Evolutionary conservation across 345 rosid species (phyloP).

Genomic region (Eucalyptus microcorys): DNA sequence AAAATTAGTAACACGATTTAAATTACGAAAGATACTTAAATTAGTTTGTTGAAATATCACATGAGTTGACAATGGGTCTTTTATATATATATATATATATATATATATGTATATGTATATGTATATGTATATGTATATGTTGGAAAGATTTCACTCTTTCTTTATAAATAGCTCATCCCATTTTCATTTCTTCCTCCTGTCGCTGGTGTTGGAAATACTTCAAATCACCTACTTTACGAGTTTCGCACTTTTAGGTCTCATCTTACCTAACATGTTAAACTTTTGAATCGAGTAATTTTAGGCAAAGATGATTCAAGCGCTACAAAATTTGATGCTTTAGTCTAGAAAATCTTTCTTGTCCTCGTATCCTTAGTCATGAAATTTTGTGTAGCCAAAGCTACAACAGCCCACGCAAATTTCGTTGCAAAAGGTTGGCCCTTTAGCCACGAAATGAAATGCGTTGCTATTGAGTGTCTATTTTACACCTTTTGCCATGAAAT

Average conservation of each 20-base stretch:
- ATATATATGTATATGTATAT: rapidly evolving
- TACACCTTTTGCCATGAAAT: neutral
- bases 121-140: rapidly evolving
- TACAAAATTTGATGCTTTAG: neutral
- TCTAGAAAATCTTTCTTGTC: neutral
- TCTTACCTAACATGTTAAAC: neutral
- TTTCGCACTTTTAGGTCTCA: neutral
- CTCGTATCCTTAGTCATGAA: neutral
- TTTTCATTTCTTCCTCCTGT: neutral
- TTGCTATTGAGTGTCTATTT: rapidly evolving
- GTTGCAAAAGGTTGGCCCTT: neutral
- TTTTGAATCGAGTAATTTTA: neutral
- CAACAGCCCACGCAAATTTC: neutral
- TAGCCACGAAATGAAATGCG: neutral
- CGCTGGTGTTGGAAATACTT: neutral
- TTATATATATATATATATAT: no score
- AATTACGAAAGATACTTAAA: neutral
- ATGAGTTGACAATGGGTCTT: neutral
- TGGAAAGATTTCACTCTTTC: neutral
- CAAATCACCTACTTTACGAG: neutral
- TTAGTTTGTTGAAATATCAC: neutral
- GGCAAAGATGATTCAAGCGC: neutral
- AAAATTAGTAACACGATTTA: neutral
- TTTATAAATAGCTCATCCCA: neutral
- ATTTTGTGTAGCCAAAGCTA: neutral